Base-by-base conservation (phyloP, 257 asterid genomes). In the Solanum habrochaites region DNA sequence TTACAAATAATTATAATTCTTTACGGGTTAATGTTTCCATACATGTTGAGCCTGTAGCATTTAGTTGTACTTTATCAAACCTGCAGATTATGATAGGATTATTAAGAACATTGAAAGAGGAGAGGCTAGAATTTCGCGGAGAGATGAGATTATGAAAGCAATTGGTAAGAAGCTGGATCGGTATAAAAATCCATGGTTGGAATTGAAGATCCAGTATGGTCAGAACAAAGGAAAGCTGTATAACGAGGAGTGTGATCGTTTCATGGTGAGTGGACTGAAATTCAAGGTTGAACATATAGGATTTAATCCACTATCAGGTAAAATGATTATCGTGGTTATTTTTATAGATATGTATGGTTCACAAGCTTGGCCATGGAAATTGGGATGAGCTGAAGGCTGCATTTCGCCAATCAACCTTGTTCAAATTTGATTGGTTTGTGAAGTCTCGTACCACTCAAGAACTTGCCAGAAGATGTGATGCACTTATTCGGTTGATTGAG, bases 301-400 rank as follows among this genome's bases (percentile, higher is more conserved):
- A 49, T 81, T 49, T 49, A 49, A 81, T 52, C 85, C 85, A 31
- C 29, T 35, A 49, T 18, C 85, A 31, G 45, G 85, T 77, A 49
- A 31, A 39, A 29, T 81, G 85, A 52, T 81, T 49, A 31, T 52
- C 5, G n/a, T 43, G 56, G 32, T 72, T 64, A 85, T 39, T 87
- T 85, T 23, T 11, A 35, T 91, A 97, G 99, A 94, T 97, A 72
- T 97, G 99, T 95, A 95, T 93, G 99, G 96, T 96, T 89, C 99
- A 96, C 94, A 97, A 96, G 92, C 99, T 97, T 87, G 99, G 98
- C 37, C 96, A 97, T 88, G 99, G 99, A 42, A 97, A 97, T 87
- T 97, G 99, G 99, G 99, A 97, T 32, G 99, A 95, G 91, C 91
- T 97, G 88, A 97, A 97, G 93, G 95, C 99, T 35, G 99, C 98